Conservation (phyloP, 129 eudicot species). For the Artemisia annua region DNA sequence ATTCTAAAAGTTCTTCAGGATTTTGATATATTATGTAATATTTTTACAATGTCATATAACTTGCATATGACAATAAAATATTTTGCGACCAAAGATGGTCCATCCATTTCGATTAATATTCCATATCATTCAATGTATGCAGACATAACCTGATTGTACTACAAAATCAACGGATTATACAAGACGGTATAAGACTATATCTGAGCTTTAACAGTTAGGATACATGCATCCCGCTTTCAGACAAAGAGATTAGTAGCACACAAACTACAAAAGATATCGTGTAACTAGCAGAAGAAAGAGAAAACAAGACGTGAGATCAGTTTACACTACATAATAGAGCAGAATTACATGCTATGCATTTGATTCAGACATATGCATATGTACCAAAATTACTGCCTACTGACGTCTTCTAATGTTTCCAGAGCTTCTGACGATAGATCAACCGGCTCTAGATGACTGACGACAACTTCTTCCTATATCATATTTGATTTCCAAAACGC, state of each 20-base stretch:
- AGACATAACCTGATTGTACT: too few relatives aligned
- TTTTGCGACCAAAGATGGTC: too few relatives aligned
- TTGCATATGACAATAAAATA: too few relatives aligned
- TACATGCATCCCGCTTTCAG: too few relatives aligned
- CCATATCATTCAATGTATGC: too few relatives aligned
- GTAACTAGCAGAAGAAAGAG: not conserved
- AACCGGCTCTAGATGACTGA: not conserved
- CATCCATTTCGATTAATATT: too few relatives aligned
- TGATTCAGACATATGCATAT: not conserved
- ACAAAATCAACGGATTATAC: too few relatives aligned
- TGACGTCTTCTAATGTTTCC: not conserved
- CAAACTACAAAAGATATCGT: not conserved
- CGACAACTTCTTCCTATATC: not conserved
- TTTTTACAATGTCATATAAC: too few relatives aligned
- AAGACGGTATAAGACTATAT: too few relatives aligned
- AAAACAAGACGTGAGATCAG: not conserved
- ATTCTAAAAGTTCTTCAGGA: too few relatives aligned
- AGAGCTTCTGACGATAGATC: not conserved
- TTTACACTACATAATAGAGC: not conserved
- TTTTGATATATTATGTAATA: too few relatives aligned
- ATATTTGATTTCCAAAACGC: not conserved
- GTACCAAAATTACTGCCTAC: not conserved
- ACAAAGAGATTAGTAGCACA: not conserved
- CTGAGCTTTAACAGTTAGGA: too few relatives aligned
- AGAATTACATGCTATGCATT: not conserved